A percentile compares a stretch with the other conserved stretches of the same genome.
phyloP scores from a whole-genome alignment of 2,329 filamentous ascomycete species.

The Epichloe bromicola region DNA sequence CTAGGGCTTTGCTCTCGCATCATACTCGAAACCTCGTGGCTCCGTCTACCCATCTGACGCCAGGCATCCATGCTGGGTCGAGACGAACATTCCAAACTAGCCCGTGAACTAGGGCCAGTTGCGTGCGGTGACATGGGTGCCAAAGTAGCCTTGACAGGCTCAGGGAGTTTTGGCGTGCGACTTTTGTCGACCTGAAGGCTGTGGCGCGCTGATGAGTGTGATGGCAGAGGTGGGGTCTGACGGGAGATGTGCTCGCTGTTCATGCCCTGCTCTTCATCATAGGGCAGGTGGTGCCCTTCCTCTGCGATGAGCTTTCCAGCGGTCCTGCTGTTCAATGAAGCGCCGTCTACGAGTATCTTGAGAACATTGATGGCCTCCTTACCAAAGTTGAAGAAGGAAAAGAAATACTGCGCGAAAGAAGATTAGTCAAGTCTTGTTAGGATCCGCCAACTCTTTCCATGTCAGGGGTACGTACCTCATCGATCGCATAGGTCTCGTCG shows the following conservation, averaged over 20 bases:
- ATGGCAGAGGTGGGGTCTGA: conserved; percentile 1
- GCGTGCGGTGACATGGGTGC: conserved; percentile 35
- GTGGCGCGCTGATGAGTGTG: conserved; percentile 10
- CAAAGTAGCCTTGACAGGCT: conserved; percentile 49
- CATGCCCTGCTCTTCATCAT: neutral
- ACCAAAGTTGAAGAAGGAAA: conserved; percentile 83
- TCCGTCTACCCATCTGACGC: conserved; percentile 33
- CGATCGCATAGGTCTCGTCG: conserved; percentile 86
- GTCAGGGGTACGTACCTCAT: conserved; percentile 49
- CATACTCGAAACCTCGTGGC: conserved; percentile 36
- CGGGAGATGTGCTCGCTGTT: neutral
- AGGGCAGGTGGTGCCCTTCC: conserved; percentile 7
- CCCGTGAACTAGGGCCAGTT: conserved; percentile 37
- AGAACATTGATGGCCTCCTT: conserved; percentile 73
- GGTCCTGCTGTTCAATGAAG: conserved; percentile 28
- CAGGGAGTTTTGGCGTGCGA: conserved; percentile 31
- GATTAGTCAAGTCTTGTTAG: neutral
- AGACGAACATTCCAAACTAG: conserved; percentile 36
- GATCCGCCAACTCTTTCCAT: neutral
- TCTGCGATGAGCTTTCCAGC: conserved; percentile 11
- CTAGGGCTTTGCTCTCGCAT: conserved; percentile 30
- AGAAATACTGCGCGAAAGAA: conserved; percentile 60
- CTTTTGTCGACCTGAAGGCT: conserved; percentile 17
- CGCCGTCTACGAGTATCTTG: conserved; percentile 56
- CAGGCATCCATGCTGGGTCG: conserved; percentile 42